Base-by-base conservation (phyloP, 2,329 filamentous ascomycete species). In the Aspergillus ruber region DNA sequence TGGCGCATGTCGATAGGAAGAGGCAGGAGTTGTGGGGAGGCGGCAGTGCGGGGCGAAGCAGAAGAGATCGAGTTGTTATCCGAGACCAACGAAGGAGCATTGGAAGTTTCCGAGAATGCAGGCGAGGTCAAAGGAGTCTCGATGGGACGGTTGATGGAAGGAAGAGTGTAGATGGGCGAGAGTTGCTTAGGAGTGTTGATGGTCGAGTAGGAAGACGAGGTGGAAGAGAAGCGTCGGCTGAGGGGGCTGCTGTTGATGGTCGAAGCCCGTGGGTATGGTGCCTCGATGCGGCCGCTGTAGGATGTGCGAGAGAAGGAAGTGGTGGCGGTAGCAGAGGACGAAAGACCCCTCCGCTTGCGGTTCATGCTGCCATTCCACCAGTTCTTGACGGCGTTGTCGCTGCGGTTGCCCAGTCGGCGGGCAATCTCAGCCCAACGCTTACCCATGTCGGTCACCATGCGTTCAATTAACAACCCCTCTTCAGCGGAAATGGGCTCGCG, bases 351-450 rank as follows among this genome's bases (percentile, higher is more conserved):
- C 61, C 75, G 78, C 60, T 85, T 79, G 61, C 90, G 82, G 72
- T 95, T 95, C 78, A 90, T 86, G 65, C 85, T 88, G 43, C 90
- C 90, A 65, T 95, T 95, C 88, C 88, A 95, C 89, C 90, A 96
- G 69, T 96, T 96, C 80, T 96, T 96, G 54, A 96, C 88, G 23
- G 88, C 86, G 62, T 96, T 96, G 74, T 96, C 90, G 67, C 90
- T 95, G 62, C 90, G 85, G 55, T 89, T 89, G 46, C 85, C 79
- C 17, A 96, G 78, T 41, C 82, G 78, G 56, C 90, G 80, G 40
- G 90, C 88, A 62, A 96, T 96, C 64, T 96, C 89, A 2, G 90
- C 90, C 90, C 90, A 96, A 48, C 86, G 82, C 74, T 90, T 91
- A 52, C 90, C 90, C 73, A 88, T 83, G 58, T 86, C 80, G 9